These are phyloP conservation scores for Aureobasidium sp. DNA, from an alignment of 2,329 filamentous ascomycete genomes.

Conservation along the genomic window DNA sequence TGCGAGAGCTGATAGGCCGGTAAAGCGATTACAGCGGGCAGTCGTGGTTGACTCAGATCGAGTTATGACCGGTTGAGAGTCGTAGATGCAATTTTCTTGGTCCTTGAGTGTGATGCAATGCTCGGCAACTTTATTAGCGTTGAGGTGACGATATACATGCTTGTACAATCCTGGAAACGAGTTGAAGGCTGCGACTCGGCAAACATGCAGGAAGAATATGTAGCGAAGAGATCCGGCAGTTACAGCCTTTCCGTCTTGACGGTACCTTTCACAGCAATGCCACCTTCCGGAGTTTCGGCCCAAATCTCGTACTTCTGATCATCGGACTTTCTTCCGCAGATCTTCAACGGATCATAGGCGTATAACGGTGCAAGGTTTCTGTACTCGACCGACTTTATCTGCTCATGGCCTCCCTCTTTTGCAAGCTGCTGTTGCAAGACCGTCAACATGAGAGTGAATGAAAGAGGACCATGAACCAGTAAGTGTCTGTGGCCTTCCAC, in stretches of 20 bases:
- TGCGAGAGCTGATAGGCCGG: too few species aligned
- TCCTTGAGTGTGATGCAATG: background rate
- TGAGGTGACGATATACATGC: background rate
- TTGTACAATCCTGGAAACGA: background rate
- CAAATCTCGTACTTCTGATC: conserved; percentile 35
- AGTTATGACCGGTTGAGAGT: too few species aligned
- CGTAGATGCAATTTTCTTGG: background rate
- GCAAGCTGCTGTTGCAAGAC: conserved; percentile 51
- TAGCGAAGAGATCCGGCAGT: background rate
- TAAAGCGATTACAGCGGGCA: background rate
- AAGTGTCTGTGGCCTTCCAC: conserved; percentile 67
- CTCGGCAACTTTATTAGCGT: background rate
- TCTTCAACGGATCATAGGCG: conserved; percentile 58
- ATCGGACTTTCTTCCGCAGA: conserved; percentile 53
- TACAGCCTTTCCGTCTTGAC: conserved; percentile 21
- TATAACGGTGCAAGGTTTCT: conserved; percentile 76
- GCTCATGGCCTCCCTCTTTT: conserved; percentile 25
- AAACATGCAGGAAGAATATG: background rate
- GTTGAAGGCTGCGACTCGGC: background rate
- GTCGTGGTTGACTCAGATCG: background rate
- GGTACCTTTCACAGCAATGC: conserved; percentile 38
- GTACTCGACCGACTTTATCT: conserved; percentile 59
- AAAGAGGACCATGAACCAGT: conserved; percentile 81
- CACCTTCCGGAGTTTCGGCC: conserved; percentile 34
- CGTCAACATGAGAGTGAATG: conserved; percentile 66